Base-by-base conservation (phyloP, 2,329 filamentous ascomycete genomes). In the Pestalotiopsis sp. region DNA sequence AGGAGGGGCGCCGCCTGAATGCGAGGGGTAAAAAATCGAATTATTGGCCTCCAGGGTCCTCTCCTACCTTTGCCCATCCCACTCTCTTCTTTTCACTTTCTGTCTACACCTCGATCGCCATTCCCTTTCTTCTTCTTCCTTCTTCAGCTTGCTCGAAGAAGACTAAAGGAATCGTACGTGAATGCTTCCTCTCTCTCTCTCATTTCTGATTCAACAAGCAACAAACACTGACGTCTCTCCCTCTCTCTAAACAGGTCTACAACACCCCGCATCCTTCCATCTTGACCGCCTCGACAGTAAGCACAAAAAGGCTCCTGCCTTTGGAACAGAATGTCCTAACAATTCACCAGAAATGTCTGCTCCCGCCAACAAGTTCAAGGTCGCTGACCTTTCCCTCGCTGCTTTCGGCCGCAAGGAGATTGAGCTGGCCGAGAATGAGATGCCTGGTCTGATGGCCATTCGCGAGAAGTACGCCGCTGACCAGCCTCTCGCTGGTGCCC, bases 321-420 rank as follows among this genome's bases (percentile, higher is more conserved):
- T 52, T 52, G 14, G 20, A 27, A 27, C 20, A 60, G 4, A 36
- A 13, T 36, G 12, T 25, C 13, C 41, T 64, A 31, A 64, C 61
- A 45, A 31, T 36, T 13, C 69, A 63, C 57, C 66, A 63, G 70
- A 75, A 77, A 90, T 91, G 89, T 83, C 88, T 89, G 93, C 93
- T 79, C 94, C 94, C 85, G 94, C 94, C 81, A 86, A 91, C 84
- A 95, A 93, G 86, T 97, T 94, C 92, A 97, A 98, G 93, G 95
- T 99, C 87, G 94, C 95, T 81, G 96, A 98, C 90, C 93, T 98
- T 83, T 93, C 92, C 82, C 92, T 98, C 82, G 95, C 96, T 81
- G 96, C 96, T 84, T 98, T 99, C 82, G 96, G 96, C 85, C 95
- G 96, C 86, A 95, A 95, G 85, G 96, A 99, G 91, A 98, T 99